Base-by-base conservation (phyloP, 2,329 filamentous ascomycete genomes). In the Stagonosporopsis rhizophila region DNA sequence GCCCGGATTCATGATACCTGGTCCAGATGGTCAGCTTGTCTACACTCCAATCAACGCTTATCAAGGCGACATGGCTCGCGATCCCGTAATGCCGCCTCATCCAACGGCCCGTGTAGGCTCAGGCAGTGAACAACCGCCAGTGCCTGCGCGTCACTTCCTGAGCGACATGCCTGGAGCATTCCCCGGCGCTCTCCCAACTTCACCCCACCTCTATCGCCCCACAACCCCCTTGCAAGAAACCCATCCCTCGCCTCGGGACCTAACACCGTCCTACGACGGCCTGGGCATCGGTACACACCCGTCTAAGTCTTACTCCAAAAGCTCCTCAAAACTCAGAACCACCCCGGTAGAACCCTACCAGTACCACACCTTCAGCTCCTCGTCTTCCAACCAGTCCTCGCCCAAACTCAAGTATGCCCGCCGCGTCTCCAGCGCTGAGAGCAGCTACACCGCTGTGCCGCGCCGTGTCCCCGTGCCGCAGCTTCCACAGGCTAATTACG, bases 1-100 rank as follows among this genome's bases (percentile, higher is more conserved):
- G 14, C 78, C 81, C 32, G 80, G 81, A 64, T 79, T 82, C 68
- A 64, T 83, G 62, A 68, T 83, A 20, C 74, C 77, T 54, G 78
- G 80, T 15, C 75, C 80, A 34, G 80, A 83, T 64, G 80, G 82
- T 48, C 72, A 77, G 52, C 73, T 78, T 2, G 72, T 78, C 8
- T 83, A 81, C 56, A 66, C 72, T 27, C 75, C 80, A n/a, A 71
- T 80, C 39, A 79, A 68, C 38, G 59, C 76, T 17, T 78, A 80
- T 49, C 77, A 78, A 53, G 62, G 67, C 42, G 71, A 70, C 69
- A 68, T 62, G 69, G 69, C 42, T 65, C 72, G 57, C 72, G 75
- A 69, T 69, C 69, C 52, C 34, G 56, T 49, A 3, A 59, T 64
- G n/a, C 64, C 69, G 27, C 75, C 76, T 23, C 79, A 78, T 17